Percentiles rank a stretch among this genome's conserved stretches.
These are phyloP conservation scores for Pseudopithomyces maydicus DNA, from an alignment of 2,329 filamentous ascomycete genomes.

Conservation along the genomic window DNA sequence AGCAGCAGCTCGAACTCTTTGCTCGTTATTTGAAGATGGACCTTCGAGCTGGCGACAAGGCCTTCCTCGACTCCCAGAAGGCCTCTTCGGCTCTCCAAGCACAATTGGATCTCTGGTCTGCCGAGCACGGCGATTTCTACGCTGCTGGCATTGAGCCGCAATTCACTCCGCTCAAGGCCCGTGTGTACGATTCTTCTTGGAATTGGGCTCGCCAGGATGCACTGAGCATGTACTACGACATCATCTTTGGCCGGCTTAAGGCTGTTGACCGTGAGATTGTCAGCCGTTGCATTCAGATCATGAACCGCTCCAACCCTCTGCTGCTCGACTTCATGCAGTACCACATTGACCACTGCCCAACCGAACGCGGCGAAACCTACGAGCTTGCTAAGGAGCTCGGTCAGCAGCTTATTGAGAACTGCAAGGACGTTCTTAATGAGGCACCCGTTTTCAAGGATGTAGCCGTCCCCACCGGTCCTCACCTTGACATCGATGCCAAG, in stretches of 20 bases:
- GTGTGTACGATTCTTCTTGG: constrained; percentile 97
- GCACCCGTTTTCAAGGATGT: constrained; percentile 97
- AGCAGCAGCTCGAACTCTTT: constrained; percentile 95
- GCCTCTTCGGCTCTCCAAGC: constrained; percentile 86
- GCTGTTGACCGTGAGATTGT: constrained; percentile 97
- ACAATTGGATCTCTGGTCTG: constrained; percentile 91
- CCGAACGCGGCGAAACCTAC: constrained; percentile 96
- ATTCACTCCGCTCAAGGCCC: constrained; percentile 91
- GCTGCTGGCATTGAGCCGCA: constrained; percentile 91
- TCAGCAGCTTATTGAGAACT: constrained; percentile 94
- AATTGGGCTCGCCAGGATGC: constrained; percentile 99
- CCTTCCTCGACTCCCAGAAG: constrained; percentile 81
- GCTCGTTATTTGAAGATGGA: constrained; percentile 98
- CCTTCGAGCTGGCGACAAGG: constrained; percentile 94
- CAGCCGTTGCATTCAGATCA: constrained; percentile 97
- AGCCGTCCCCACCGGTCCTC: constrained; percentile 84
- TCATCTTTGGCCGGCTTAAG: constrained; percentile 94
- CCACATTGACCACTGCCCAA: constrained; percentile 98
- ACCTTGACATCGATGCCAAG: constrained; percentile 88
- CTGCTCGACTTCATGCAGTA: constrained; percentile 99
- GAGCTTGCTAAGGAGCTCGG: constrained; percentile 95
- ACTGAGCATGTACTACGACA: constrained; percentile 98
- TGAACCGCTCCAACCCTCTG: constrained; percentile 97
- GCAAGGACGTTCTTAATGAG: constrained; percentile 83
- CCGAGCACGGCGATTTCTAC: constrained; percentile 96